phyloP scores from a whole-genome alignment of 768 basidiomycete species.

The Boletus vermiculosoides region DNA sequence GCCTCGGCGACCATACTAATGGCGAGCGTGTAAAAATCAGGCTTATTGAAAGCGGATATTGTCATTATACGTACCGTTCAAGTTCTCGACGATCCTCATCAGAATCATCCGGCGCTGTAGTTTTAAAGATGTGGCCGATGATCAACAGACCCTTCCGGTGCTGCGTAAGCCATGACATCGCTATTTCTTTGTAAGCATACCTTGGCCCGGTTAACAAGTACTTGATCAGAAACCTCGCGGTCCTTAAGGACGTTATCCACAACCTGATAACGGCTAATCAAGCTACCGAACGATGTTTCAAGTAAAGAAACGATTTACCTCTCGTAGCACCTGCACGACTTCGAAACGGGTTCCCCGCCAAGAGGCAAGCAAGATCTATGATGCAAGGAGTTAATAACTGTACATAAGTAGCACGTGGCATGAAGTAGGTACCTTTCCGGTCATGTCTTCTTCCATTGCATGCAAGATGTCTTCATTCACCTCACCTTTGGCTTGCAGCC shows the following conservation, averaged over 20 bases:
- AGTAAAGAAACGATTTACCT: constrained; percentile 37
- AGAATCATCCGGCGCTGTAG: constrained; percentile 79
- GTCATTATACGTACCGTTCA: constrained; percentile 63
- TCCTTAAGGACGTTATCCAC: constrained; percentile 87
- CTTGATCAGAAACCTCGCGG: constrained; percentile 63
- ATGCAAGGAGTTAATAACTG: not conserved
- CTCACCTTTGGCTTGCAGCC: constrained; percentile 85
- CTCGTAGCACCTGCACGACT: constrained; percentile 85
- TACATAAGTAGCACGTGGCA: not conserved
- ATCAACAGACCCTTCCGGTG: constrained; percentile 71
- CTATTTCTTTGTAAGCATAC: constrained; percentile 36
- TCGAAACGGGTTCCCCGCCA: constrained; percentile 98
- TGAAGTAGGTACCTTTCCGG: constrained; percentile 65
- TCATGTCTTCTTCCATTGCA: constrained; percentile 88
- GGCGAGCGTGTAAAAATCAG: constrained; percentile 1
- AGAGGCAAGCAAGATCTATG: constrained; percentile 87
- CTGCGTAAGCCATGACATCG: not conserved
- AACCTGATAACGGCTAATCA: constrained; percentile 41
- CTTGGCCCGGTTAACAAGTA: constrained; percentile 82
- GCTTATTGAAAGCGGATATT: not conserved
- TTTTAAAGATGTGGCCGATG: constrained; percentile 88
- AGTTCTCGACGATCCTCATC: constrained; percentile 94
- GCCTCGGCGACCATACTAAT: constrained; percentile 84
- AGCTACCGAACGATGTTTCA: constrained; percentile 2
- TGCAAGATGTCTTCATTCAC: constrained; percentile 80